Base-by-base conservation (phyloP, 164 flowering plant species). In the Stephania cephalantha region DNA sequence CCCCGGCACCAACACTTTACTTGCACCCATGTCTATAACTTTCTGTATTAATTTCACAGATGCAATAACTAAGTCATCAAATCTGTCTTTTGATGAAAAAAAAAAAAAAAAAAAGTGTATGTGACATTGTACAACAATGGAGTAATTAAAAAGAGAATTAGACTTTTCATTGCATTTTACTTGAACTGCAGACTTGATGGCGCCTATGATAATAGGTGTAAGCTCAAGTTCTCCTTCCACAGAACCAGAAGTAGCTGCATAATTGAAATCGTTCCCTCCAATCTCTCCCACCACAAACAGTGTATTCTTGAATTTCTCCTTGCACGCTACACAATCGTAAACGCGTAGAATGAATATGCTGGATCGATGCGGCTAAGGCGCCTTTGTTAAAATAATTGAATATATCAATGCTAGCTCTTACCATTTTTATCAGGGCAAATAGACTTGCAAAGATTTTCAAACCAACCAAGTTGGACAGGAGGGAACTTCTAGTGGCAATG, bases 261-360 rank as follows among this genome's bases (percentile, higher is more conserved):
- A 77, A 53, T 70, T 74, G 42, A 75, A 84, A 71, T 84, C 87
- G 66, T 85, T 86, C 12, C 78, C 78, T 53, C 88, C 88, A 17
- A 84, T 81, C 73, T 81, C 86, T 12, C 87, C 85, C 46, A 82
- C 79, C 22, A 86, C 22, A 66, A 86, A 74, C 2, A 86, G 76
- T 7, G 87, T 35, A 0, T 25, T 76, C 5, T 69, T n/a, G 3
- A 82, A 75, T 17, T 69, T 72, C 13, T 79, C 12, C 0, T 8
- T 25, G 67, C 85, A 81, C 22, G 83, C 85, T 77, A 30, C 61
- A 5, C 45, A 30, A 70, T 4, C 53, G 7, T 50, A 74, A 65
- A 13, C n/a, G 4, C 53, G 8, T 17, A 35, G 9, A 6, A 2
- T 7, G 15, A 69, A 75, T 17, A 13, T 35, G 42, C 42, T 35